Evolutionary conservation across 2,329 filamentous ascomycete species (phyloP).

Genomic region (Podosphaera fusca): DNA sequence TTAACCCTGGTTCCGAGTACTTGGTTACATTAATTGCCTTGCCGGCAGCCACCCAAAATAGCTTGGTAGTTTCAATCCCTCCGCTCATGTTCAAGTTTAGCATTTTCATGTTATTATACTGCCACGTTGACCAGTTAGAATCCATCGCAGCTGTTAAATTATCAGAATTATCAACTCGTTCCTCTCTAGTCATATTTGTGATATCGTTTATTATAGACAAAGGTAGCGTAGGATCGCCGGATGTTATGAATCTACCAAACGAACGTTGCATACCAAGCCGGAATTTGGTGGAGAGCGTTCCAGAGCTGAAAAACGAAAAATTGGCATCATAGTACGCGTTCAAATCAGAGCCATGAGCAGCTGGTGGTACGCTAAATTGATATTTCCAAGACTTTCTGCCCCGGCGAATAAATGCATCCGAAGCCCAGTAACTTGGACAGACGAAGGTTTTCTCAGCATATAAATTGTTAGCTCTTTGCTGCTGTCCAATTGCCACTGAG

Average conservation of each 20-base stretch:
- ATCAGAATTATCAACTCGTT: not conserved
- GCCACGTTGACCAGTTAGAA: constrained; percentile 3
- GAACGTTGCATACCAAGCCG: constrained; percentile 2
- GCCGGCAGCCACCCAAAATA: not conserved
- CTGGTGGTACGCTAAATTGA: constrained; percentile 20
- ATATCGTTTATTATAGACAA: constrained; percentile 1
- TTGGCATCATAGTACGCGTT: constrained; percentile 13
- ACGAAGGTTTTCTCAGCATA: constrained; percentile 29
- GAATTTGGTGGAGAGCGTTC: not conserved
- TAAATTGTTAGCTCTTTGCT: constrained; percentile 26
- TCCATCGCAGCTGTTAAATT: not conserved
- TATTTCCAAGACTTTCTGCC: constrained; percentile 20
- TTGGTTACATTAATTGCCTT: constrained; percentile 5
- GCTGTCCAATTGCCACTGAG: constrained; percentile 18
- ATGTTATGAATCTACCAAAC: constrained; percentile 5
- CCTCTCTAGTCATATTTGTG: not conserved
- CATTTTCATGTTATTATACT: constrained; percentile 1
- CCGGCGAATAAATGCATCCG: constrained; percentile 20
- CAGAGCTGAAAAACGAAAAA: not conserved
- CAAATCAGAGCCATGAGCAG: constrained; percentile 17
- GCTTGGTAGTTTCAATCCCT: constrained; percentile 1
- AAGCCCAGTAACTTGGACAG: constrained; percentile 30
- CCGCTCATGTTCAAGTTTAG: constrained; percentile 8
- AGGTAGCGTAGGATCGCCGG: constrained; percentile 4
- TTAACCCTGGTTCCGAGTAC: constrained; percentile 4